Evolutionary conservation across 208 protist genomes (phyloP), one percentile per base, ranked within the genome.

Genomic region (Leishmania turanica): DNA sequence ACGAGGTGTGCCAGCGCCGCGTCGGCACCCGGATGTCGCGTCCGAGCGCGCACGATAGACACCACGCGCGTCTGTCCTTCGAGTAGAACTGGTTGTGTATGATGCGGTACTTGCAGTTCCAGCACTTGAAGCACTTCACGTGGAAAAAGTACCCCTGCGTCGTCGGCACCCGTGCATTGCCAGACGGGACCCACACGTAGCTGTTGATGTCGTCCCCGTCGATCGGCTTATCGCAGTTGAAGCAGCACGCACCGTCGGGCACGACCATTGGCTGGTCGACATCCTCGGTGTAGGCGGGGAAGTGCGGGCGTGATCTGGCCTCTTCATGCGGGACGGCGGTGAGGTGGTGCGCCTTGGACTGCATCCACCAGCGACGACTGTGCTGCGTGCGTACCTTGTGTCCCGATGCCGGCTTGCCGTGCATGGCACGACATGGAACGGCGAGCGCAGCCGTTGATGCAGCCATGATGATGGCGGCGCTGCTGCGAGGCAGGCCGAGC

Each of bases 31-130:
- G 88, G n/a, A 94, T 82, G 31, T 98, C 92, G n/a, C 92, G 87
- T 13, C 95, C 95, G 31, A 98, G 85, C 40, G 95, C 93, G 78
- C 95, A 98, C 8, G 91, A 40, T 31, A 98, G 79, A 75, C 95
- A 98, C 92, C 90, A 96, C 82, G 95, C 95, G 27, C 82, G 85
- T 21, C 89, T 90, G 78, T 96, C 93, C 88, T 96, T 96, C 13
- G 93, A 96, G 87, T 96, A 96, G 79, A 98, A 98, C 79, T 96
- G 90, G 78, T 98, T 98, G 89, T 98, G 93, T 54, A 95, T 90
- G 37, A 98, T 90, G 49, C 95, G 89, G 75, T 91, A 89, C 84
- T 94, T 94, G 84, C 95, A 98, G 71, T 91, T 86, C 88, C 89
- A 92, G 76, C 95, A 98, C 84, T 98, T 98, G 89, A 98, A 98